Conservation (phyloP, 768 basidiomycete genomes). For the Mycena haematopus region DNA sequence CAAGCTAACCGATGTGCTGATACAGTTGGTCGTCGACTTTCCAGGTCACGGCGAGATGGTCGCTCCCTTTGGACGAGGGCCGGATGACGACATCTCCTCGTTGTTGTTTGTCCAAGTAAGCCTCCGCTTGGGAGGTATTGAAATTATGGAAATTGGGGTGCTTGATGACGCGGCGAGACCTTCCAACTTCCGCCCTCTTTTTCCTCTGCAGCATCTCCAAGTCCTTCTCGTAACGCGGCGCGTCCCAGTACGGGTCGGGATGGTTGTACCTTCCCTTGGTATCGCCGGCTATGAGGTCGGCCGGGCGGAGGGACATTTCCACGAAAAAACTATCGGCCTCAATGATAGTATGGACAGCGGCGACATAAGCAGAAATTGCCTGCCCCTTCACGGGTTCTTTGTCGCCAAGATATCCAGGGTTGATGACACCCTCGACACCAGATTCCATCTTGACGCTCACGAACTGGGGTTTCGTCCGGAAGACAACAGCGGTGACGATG, state of each 20-base stretch:
- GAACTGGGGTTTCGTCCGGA: slow-evolving; percentile 56
- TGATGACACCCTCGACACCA: slow-evolving; percentile 86
- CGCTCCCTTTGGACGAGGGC: slow-evolving; percentile 91
- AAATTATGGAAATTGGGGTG: slow-evolving; percentile 99
- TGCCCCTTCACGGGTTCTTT: slow-evolving; percentile 74
- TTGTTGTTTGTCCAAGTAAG: slow-evolving; percentile 86
- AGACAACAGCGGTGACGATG: slow-evolving; percentile 78
- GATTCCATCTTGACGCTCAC: slow-evolving; percentile 87
- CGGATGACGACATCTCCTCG: slow-evolving; percentile 96
- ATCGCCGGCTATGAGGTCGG: slow-evolving; percentile 69
- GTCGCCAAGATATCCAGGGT: slow-evolving; percentile 63
- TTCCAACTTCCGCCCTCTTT: slow-evolving; percentile 83
- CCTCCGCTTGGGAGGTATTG: slow-evolving; percentile 88
- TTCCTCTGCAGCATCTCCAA: slow-evolving; percentile 77
- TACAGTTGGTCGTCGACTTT: slow-evolving; percentile 96
- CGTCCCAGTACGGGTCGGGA: slow-evolving; percentile 70
- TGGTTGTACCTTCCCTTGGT: slow-evolving; percentile 63
- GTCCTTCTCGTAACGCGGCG: slow-evolving; percentile 68
- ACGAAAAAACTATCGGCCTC: slow-evolving; percentile 70
- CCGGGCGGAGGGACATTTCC: slow-evolving; percentile 72
- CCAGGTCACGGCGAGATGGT: slow-evolving; percentile 98
- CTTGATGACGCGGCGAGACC: slow-evolving; percentile 86
- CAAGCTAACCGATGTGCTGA: slow-evolving; percentile 87
- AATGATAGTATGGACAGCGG: slow-evolving; percentile 70
- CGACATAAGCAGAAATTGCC: slow-evolving; percentile 79